Base-by-base conservation (phyloP, 2,329 filamentous ascomycete species). In the Macrophomina tecta region DNA sequence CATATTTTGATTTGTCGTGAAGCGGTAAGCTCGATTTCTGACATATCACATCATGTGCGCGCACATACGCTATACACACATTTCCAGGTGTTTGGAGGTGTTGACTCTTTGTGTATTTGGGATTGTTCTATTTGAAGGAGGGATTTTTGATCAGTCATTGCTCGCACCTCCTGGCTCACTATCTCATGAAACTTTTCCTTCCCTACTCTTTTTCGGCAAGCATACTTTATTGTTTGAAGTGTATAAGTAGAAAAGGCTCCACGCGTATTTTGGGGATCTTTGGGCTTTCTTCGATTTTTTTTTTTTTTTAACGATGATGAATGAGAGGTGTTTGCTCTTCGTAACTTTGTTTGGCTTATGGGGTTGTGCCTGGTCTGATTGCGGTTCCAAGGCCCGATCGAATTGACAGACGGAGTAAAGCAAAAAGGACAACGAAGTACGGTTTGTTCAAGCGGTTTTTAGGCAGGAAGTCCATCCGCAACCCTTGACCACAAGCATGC, bases 11-110 rank as follows among this genome's bases (percentile, higher is more conserved):
- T 28, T 12, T 55, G 34, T 55, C 38, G 9, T 38, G 14, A 14
- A 55, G 32, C 18, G 52, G 52, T 48, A 45, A 30, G 11, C 11
- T 12, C 16, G 28, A 12, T 34, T 36, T 58, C 53, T 56, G 32
- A 56, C 53, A 42, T 61, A 34, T 45, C 42, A 61, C 34, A 36
- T 55, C 52, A 55, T 53, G n/a, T 30, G 32, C 52, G 32, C 34
- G 42, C 53, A 61, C 38, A 40, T 8, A 40, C 38, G 7, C 42
- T 45, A 14, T n/a, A 45, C 42, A 60, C 38, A 61, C 56, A 61
- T 48, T 48, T 61, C 40, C 40, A 48, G 56, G 56, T 60, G 56
- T 60, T 60, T 23, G 38, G 40, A 46, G 56, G 56, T 48, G 56
- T 48, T 32, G 55, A 45, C 55, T 45, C 30, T 60, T 48, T 30